A percentile compares a stretch with the other conserved stretches of the same genome.
Conservation (phyloP, 108 stramenopile species). For the Bacterosira constricta region DNA sequence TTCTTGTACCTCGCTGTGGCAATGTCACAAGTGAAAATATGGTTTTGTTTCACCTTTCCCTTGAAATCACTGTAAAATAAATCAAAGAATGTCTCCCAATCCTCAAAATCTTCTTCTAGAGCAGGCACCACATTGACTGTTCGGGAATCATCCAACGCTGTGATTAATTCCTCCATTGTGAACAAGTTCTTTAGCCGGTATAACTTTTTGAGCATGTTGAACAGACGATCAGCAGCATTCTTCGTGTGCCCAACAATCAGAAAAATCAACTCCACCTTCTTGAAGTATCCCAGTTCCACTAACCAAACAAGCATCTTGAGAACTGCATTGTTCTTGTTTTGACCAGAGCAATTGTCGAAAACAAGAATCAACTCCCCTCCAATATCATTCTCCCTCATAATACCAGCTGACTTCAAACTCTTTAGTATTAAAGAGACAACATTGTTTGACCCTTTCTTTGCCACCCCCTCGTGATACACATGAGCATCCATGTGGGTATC, state of each 20-base stretch:
- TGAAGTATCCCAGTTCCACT: neutral
- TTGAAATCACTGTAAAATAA: neutral
- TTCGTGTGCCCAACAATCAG: conserved; percentile 10
- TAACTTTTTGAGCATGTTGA: neutral
- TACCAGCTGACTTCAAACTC: neutral
- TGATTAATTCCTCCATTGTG: neutral
- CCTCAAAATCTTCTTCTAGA: neutral
- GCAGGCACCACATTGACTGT: neutral
- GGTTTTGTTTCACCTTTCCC: conserved; percentile 1
- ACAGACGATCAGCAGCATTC: neutral
- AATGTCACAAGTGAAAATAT: conserved; percentile 5
- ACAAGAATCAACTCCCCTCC: conserved; percentile 5
- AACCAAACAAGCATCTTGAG: conserved; percentile 10
- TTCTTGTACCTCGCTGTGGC: no score
- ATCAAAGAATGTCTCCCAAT: neutral
- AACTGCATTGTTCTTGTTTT: conserved; percentile 42
- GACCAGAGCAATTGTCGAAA: conserved; percentile 33
- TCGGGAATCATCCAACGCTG: conserved; percentile 1
- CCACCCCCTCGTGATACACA: conserved; percentile 17
- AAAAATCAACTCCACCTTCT: conserved; percentile 1
- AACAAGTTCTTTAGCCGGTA: neutral
- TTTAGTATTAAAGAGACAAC: conserved; percentile 21
- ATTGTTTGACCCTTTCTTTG: conserved; percentile 25
- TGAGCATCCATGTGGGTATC: conserved; percentile 13
- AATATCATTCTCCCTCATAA: conserved; percentile 12